Evolutionary conservation across 768 basidiomycete species (phyloP), one percentile per base, ranked within the genome.

Genomic region (Saitozyma sp.): DNA sequence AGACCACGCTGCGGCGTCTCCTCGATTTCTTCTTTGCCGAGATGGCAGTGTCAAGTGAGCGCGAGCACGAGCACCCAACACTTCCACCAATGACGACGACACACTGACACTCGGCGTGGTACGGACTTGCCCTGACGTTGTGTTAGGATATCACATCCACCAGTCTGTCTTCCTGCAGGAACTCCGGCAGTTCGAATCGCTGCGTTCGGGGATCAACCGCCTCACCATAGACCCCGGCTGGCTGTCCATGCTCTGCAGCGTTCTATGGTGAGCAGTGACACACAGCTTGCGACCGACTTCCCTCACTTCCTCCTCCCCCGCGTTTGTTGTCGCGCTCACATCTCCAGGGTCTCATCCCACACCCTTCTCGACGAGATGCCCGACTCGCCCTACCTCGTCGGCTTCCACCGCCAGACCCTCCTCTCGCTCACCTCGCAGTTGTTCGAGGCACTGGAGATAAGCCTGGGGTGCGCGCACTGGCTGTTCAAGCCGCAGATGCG

Each of bases 171-270:
- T 59, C 39, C 49, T 48, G 10, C 50, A 59, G 17, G 58, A 59
- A 39, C 50, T 59, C 3, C 39, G n/a, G 8, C 58, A 52, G 37
- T 42, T 59, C 39, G 49, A 29, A 14, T 17, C 49, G n/a, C 17
- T 59, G 48, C 10, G 49, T 9, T n/a, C 51, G 49, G 13, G 38
- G 17, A 41, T 38, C n/a, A n/a, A 20, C 20, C 17, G 17, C 41
- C 37, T 41, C 10, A 41, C 51, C 50, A 53, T 59, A 48, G 58
- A 59, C 40, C 58, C 58, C 10, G 58, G 49, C 6, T 59, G 58
- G 58, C 51, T 59, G 8, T n/a, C 58, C 16, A 10, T 59, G 39
- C 58, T 59, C 9, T 52, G 16, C 19, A 13, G 49, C 10, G 49
- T 59, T 4, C 11, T 53, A 13, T 55, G 54, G 54, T 41, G 50